Evolutionary conservation across 2,329 filamentous ascomycete genomes (phyloP).

Genomic region (Pestalotiopsis fici): DNA sequence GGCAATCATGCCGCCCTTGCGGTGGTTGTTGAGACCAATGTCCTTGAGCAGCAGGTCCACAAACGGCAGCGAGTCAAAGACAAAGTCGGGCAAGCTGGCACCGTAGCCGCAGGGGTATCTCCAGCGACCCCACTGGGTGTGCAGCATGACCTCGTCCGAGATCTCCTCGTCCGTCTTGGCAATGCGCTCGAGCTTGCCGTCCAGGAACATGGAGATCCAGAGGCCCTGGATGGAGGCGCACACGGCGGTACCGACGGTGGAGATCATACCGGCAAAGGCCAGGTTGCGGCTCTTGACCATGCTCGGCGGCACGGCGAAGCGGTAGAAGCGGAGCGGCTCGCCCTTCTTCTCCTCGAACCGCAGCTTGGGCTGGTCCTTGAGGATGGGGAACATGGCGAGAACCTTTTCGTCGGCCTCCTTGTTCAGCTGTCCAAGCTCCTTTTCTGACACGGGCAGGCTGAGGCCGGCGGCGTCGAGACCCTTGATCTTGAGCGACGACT

Average conservation of each 20-base stretch:
- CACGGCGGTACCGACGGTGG: slow-evolving; percentile 39
- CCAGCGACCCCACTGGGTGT: slow-evolving; percentile 52
- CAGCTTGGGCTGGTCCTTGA: slow-evolving; percentile 36
- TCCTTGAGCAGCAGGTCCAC: slow-evolving; percentile 57
- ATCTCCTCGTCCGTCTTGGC: slow-evolving; percentile 8
- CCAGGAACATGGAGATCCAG: slow-evolving; percentile 57
- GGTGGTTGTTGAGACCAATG: slow-evolving; percentile 44
- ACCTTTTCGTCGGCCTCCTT: slow-evolving; percentile 44
- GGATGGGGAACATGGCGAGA: slow-evolving; percentile 43
- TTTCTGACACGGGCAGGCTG: slow-evolving; percentile 4
- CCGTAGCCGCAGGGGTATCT: slow-evolving; percentile 55
- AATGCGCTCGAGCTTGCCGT: slow-evolving; percentile 36
- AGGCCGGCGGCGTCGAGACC: slow-evolving; percentile 8
- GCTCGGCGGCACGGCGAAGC: slow-evolving; percentile 41
- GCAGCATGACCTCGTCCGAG: slow-evolving; percentile 43
- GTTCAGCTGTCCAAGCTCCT: not conserved
- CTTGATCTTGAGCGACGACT: slow-evolving; percentile 42
- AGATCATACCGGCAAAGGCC: slow-evolving; percentile 44
- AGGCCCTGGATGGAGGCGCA: slow-evolving; percentile 46
- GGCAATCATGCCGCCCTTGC: slow-evolving; percentile 34
- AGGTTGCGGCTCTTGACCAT: slow-evolving; percentile 37
- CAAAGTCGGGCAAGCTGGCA: slow-evolving; percentile 50
- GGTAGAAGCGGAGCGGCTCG: slow-evolving; percentile 20
- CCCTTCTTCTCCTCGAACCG: slow-evolving; percentile 9
- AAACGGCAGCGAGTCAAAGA: slow-evolving; percentile 62